Conservation (phyloP, 768 basidiomycete species). For the Cyclocybe cylindracea region DNA sequence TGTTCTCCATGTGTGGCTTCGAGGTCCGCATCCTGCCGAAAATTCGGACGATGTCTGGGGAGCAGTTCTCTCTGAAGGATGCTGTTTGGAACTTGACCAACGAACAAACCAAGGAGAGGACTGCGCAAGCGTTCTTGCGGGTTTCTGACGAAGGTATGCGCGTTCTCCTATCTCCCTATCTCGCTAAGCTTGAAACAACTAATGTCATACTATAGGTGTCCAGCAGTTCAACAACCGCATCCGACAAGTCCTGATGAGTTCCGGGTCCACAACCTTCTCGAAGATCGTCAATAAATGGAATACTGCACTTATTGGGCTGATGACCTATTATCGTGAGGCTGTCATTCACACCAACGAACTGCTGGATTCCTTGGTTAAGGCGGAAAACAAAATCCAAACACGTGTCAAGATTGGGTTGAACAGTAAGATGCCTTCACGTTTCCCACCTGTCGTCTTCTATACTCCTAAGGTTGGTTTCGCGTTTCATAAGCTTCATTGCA, state of each 20-base stretch:
- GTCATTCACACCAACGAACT: conserved; percentile 98
- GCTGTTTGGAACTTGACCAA: conserved; percentile 97
- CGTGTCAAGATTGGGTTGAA: conserved; percentile 99
- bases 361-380: conserved; percentile 94
- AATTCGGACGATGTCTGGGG: conserved; percentile 92
- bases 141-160: conserved; percentile 87
- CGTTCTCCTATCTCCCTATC: conserved; percentile 2
- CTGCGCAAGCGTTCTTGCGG: conserved; percentile 96
- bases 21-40: conserved; percentile 97
- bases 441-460: conserved; percentile 96
- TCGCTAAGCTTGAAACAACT: conserved; percentile 1
- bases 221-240: conserved; percentile 98
- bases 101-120: conserved; percentile 96
- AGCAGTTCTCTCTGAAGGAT: conserved; percentile 96
- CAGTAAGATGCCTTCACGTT: conserved; percentile 99
- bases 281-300: conserved; percentile 99
- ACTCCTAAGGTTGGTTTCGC: conserved; percentile 72
- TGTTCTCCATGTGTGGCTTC: conserved; percentile 99
- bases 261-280: conserved; percentile 97
- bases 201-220: conserved; percentile 51
- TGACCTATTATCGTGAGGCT: conserved; percentile 98
- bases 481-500: not conserved
- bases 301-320: conserved; percentile 90
- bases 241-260: conserved; percentile 96
- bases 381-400: conserved; percentile 99